A percentile compares a stretch with the other conserved stretches of the same genome.
Evolutionary conservation across 164 flowering plant species (phyloP).

Genomic region (Dillenia suffruticosa): DNA sequence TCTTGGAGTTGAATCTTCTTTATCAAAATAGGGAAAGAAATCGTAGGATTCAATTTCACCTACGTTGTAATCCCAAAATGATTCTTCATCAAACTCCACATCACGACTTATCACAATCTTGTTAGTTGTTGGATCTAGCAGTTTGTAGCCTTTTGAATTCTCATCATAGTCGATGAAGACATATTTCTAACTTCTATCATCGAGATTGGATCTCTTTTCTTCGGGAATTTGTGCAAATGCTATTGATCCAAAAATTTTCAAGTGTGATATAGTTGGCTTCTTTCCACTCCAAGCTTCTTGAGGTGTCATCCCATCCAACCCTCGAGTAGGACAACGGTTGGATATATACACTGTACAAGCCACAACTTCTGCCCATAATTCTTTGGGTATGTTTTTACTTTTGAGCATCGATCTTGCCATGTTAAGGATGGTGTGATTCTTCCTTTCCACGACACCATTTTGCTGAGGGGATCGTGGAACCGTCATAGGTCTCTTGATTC

Average conservation of each 20-base stretch:
- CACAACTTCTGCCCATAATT: neutral
- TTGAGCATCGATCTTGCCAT: neutral
- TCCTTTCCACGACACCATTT: conserved; percentile 2
- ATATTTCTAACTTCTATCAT: neutral
- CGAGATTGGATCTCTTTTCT: neutral
- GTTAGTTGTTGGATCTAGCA: neutral
- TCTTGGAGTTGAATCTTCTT: neutral
- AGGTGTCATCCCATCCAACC: neutral
- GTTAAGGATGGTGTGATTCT: neutral
- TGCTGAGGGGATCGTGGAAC: neutral
- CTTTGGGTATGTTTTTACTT: neutral
- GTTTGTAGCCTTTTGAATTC: neutral
- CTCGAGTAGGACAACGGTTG: conserved; percentile 2
- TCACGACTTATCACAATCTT: neutral
- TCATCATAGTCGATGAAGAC: neutral
- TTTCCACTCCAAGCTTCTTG: neutral
- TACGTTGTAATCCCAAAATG: neutral
- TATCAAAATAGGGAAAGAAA: neutral
- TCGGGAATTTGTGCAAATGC: neutral
- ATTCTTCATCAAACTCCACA: conserved; percentile 4
- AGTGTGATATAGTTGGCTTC: neutral
- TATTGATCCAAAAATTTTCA: conserved; percentile 3
- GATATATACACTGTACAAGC: neutral
- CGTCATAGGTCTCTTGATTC: neutral
- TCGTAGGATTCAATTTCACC: neutral